Percentiles rank a stretch among this genome's conserved stretches.
phyloP scores from a whole-genome alignment of 2,329 filamentous ascomycete genomes.

The Aspergillus hortae region DNA sequence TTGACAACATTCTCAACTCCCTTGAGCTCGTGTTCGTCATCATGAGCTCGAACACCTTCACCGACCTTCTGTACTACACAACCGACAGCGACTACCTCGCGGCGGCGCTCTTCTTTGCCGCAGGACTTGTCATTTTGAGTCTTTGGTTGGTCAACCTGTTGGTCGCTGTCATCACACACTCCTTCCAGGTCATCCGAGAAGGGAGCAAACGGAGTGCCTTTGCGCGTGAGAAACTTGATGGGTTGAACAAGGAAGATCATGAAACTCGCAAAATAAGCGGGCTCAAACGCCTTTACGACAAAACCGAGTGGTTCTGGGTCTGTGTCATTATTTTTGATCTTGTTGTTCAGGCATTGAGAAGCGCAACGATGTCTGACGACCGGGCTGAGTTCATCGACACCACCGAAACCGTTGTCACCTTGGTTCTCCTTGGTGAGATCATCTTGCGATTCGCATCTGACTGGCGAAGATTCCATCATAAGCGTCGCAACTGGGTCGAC shows the following conservation, averaged over 20 bases:
- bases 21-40: conserved; percentile 94
- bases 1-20: conserved; percentile 91
- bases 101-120: conserved; percentile 71
- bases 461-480: conserved; percentile 75
- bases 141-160: conserved; percentile 93
- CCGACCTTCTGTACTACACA: conserved; percentile 90
- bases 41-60: conserved; percentile 97
- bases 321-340: conserved; percentile 74
- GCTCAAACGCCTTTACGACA: conserved; percentile 71
- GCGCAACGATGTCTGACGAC: conserved; percentile 65
- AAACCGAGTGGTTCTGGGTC: conserved; percentile 74
- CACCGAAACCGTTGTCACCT: conserved; percentile 72
- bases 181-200: conserved; percentile 96
- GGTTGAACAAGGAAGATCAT: conserved; percentile 39
- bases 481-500: conserved; percentile 74
- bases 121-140: conserved; percentile 82
- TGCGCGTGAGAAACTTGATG: conserved; percentile 65
- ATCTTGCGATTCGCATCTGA: conserved; percentile 71
- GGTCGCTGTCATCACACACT: conserved; percentile 96
- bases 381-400: conserved; percentile 64
- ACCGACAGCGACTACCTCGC: conserved; percentile 87
- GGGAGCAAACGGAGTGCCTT: conserved; percentile 94
- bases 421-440: conserved; percentile 78
- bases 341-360: conserved; percentile 73
- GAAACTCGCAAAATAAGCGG: conserved; percentile 32